A percentile compares a stretch with the other conserved stretches of the same genome.
Evolutionary conservation across 208 protist genomes (phyloP).

Genomic region (Crithidia fasciculata): DNA sequence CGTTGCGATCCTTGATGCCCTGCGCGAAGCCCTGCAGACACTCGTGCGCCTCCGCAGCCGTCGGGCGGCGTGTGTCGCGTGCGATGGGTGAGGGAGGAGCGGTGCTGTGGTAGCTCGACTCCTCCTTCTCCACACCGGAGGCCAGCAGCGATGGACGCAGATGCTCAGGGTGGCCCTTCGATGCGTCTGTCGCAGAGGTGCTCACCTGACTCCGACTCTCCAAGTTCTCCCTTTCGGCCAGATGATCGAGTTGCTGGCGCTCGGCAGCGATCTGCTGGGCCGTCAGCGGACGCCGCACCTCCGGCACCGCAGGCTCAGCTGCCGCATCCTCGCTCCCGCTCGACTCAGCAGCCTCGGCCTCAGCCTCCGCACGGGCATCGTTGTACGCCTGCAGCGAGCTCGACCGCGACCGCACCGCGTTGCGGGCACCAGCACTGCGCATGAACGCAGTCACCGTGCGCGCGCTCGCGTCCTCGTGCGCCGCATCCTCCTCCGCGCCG

Average conservation of each 20-base stretch:
- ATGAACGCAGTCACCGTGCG: constrained; percentile 30
- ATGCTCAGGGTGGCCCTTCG: not conserved
- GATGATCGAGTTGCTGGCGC: constrained; percentile 1
- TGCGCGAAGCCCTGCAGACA: constrained; percentile 17
- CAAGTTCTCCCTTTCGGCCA: not conserved
- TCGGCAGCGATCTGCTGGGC: constrained; percentile 11
- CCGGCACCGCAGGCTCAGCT: not conserved
- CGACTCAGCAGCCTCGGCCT: not conserved
- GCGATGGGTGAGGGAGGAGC: not conserved
- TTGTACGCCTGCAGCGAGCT: constrained; percentile 18
- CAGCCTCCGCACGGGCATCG: constrained; percentile 15
- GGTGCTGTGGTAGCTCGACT: not conserved
- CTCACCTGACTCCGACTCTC: not conserved
- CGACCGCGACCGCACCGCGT: constrained; percentile 5
- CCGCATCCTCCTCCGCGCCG: constrained; percentile 4
- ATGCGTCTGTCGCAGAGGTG: not conserved
- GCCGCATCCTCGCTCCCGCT: not conserved
- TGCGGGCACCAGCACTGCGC: constrained; percentile 26
- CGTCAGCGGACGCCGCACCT: not conserved
- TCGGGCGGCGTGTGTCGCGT: not conserved
- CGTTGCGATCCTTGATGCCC: constrained; percentile 1
- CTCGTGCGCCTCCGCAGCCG: constrained; percentile 15
- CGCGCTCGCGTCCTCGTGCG: constrained; percentile 23
- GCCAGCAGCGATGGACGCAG: constrained; percentile 1
- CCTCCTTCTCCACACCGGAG: not conserved